Evolutionary conservation across 1,284 basidiomycete species (phyloP).

Genomic region (Cryptococcus depauperatus): DNA sequence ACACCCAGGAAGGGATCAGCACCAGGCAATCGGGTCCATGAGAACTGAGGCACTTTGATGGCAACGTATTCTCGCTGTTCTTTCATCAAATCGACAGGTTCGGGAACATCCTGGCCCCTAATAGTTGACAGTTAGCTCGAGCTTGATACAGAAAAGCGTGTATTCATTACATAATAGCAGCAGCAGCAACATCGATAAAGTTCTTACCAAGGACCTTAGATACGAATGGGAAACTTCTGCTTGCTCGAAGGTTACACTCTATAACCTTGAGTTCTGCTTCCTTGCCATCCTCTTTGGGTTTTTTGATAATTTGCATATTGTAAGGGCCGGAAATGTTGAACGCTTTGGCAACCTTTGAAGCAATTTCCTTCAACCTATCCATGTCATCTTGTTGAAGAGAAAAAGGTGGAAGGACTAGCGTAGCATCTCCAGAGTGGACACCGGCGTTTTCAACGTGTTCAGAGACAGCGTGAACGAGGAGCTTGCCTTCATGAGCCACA

Average conservation of each 20-base stretch:
- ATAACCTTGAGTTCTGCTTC: constrained; percentile 82
- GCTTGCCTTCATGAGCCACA: constrained; percentile 85
- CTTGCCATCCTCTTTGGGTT: constrained; percentile 55
- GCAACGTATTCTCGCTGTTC: constrained; percentile 85
- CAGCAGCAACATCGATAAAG: constrained; percentile 91
- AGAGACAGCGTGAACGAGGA: constrained; percentile 93
- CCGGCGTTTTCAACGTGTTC: constrained; percentile 99
- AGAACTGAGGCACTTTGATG: constrained; percentile 98
- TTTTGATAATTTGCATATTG: constrained; percentile 99
- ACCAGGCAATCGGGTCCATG: constrained; percentile 78
- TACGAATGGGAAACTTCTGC: constrained; percentile 97
- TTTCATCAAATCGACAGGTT: constrained; percentile 88
- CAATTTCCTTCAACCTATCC: constrained; percentile 76
- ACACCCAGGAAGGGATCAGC: constrained; percentile 97
- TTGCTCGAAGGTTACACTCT: constrained; percentile 96
- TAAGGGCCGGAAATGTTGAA: constrained; percentile 96
- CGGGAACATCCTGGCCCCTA: constrained; percentile 60
- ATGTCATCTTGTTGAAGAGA: constrained; percentile 71
- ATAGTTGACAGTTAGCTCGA: background rate
- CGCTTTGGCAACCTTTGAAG: constrained; percentile 87
- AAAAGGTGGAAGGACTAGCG: constrained; percentile 93
- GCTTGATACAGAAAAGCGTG: background rate
- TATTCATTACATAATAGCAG: constrained; percentile 68
- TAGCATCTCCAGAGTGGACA: constrained; percentile 98
- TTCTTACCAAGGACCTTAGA: constrained; percentile 95